Evolutionary conservation across 2,329 filamentous ascomycete genomes (phyloP), one percentile per base, ranked within the genome.

Genomic region (Fusarium sororula): DNA sequence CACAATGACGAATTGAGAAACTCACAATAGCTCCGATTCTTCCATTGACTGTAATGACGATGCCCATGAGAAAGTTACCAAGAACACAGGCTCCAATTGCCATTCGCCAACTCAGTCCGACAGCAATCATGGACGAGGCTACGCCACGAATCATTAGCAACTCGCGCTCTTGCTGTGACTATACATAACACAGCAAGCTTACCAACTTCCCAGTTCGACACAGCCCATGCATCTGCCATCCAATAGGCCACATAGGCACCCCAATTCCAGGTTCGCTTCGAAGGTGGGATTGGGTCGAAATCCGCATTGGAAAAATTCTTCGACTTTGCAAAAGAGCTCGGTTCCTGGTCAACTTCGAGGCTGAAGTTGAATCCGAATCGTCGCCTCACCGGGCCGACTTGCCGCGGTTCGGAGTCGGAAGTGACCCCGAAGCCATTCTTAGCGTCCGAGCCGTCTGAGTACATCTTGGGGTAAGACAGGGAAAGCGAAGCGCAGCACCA

Each of bases 151-250:
- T n/a, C 13, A 26, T 63, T 32, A 63, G 7, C 51, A 24, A 47
- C 47, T 13, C 24, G 3, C 14, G 20, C 14, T 55, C 38, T 55
- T 28, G 20, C 7, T n/a, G 38, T 20, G 3, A 5, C 13, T n/a
- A 22, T n/a, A 26, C 10, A 30, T 1, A 20, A 28, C 18, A 14
- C 14, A 37, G 30, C n/a, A 57, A 58, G 7, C 60, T 63, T 63
- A 63, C 60, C 60, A 15, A 63, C 60, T 58, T 63, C 60, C 60
- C 60, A 63, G 51, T 63, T 63, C 26, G 60, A 63, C 26, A 63
- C 60, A 41, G 60, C 60, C 60, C 60, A 63, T 12, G 60, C 60
- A 48, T 63, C 60, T n/a, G 60, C 60, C 60, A 63, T 63, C 60
- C 60, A 63, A 58, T 63, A 63, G 1, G 60, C 60, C 13, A 63